phyloP scores from a whole-genome alignment of 2,329 filamentous ascomycete species.

The Trichoderma breve region DNA sequence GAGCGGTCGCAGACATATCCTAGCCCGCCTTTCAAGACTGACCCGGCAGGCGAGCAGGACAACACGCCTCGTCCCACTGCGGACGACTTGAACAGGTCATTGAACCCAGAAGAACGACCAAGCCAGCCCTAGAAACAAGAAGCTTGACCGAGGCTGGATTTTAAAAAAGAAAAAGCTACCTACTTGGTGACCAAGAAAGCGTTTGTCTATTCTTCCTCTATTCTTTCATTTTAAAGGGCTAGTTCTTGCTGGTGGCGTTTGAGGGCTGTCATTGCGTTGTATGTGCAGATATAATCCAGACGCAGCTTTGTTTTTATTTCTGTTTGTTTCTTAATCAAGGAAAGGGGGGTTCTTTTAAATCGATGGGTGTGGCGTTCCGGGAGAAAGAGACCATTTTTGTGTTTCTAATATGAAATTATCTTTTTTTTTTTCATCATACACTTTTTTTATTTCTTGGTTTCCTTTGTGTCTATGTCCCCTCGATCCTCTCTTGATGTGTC shows the following conservation, averaged over 20 bases:
- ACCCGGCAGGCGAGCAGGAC: conserved; percentile 40
- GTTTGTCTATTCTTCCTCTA: background rate
- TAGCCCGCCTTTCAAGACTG: conserved; percentile 37
- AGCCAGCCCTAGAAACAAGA: conserved; percentile 22
- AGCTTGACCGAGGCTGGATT: background rate
- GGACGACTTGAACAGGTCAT: conserved; percentile 55
- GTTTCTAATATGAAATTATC: conserved; percentile 10
- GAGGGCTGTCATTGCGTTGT: background rate
- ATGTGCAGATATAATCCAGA: conserved; percentile 4
- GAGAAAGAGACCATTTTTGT: background rate
- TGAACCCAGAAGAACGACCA: conserved; percentile 41
- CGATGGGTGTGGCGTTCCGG: conserved; percentile 28
- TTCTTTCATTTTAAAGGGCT: background rate
- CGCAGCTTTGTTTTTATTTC: background rate
- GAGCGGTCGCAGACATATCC: conserved; percentile 37
- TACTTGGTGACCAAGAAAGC: background rate
- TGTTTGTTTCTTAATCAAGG: conserved; percentile 23
- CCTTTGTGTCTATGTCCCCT: background rate
- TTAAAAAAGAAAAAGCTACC: background rate
- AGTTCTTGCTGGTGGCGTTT: conserved; percentile 2
- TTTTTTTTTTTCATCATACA: background rate
- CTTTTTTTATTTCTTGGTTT: background rate
- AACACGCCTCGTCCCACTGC: conserved; percentile 34
- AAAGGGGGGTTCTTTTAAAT: conserved; percentile 16
- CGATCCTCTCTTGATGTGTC: background rate